phyloP scores from a whole-genome alignment of 2,329 filamentous ascomycete species.

The Neonectria faginata region DNA sequence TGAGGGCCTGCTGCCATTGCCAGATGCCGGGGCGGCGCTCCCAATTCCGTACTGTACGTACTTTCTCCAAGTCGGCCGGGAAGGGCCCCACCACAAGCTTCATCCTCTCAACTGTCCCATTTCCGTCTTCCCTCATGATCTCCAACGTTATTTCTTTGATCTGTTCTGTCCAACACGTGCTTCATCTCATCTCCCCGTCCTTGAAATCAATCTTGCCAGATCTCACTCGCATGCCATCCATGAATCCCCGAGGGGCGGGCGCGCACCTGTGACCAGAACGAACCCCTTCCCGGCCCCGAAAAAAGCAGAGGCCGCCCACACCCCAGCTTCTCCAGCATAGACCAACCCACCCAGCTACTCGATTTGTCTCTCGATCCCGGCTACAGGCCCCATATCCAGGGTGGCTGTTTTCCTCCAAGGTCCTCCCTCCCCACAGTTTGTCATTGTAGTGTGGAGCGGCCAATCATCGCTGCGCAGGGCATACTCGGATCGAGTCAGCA shows the following conservation, averaged over 20 bases:
- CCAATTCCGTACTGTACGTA: not conserved
- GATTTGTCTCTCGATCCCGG: conserved; percentile 38
- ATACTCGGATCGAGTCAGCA: conserved; percentile 40
- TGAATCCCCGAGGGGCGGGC: conserved; percentile 6
- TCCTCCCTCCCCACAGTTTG: conserved; percentile 39
- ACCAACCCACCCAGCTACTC: conserved; percentile 27
- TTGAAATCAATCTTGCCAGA: conserved; percentile 20
- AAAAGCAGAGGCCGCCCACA: conserved; percentile 33
- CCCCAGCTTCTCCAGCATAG: conserved; percentile 25
- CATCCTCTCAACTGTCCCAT: conserved; percentile 24
- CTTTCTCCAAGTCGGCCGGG: conserved; percentile 4
- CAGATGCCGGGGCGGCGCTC: not conserved
- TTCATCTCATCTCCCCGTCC: conserved; percentile 23
- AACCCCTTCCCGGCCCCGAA: conserved; percentile 23
- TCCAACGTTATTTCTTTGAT: not conserved
- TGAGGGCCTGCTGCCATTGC: not conserved
- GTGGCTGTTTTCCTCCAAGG: conserved; percentile 21
- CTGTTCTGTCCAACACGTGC: not conserved
- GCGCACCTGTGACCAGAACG: conserved; percentile 15
- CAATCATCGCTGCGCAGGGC: conserved; percentile 36
- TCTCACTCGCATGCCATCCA: conserved; percentile 25
- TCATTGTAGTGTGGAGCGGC: conserved; percentile 44
- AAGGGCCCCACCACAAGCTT: conserved; percentile 33
- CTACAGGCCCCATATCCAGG: conserved; percentile 24
- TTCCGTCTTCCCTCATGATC: conserved; percentile 17